Conservation (phyloP, 768 basidiomycete species). For the Tylopilus plumbeoviolaceoides region DNA sequence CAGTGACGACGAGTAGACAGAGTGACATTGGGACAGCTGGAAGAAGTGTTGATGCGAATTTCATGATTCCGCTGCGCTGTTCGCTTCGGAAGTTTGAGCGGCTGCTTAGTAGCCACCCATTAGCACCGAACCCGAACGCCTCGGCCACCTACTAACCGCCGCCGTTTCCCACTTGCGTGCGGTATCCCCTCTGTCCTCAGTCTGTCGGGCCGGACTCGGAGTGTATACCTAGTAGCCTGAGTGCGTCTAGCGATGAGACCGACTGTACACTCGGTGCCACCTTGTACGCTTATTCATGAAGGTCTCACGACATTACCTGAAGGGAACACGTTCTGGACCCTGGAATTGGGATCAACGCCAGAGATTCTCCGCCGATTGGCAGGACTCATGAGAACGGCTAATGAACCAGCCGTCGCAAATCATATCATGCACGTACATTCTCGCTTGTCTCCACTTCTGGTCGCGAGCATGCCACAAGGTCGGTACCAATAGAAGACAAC, state of each 20-base stretch:
- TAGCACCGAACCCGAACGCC: background rate
- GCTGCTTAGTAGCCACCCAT: background rate
- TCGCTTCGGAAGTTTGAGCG: conserved; percentile 2
- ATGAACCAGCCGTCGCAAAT: background rate
- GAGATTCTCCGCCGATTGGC: conserved; percentile 12
- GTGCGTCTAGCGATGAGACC: no score
- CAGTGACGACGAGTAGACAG: conserved; percentile 65
- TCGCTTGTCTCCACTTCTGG: conserved; percentile 6
- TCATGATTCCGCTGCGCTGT: background rate
- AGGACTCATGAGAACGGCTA: background rate
- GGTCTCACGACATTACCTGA: background rate
- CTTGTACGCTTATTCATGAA: no score
- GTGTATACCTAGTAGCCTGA: no score
- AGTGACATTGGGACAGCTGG: conserved; percentile 22
- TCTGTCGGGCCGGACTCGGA: no score
- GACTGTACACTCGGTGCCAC: no score
- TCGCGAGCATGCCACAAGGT: background rate
- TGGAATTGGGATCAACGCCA: background rate
- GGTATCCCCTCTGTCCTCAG: background rate
- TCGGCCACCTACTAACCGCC: conserved; percentile 1
- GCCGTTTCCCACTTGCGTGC: background rate
- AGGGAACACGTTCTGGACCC: background rate
- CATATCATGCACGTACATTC: background rate
- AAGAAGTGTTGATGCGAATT: conserved; percentile 3
- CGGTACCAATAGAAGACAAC: background rate